Base-by-base conservation (phyloP, 140 eudicot species). In the Stevia rebaudiana region DNA sequence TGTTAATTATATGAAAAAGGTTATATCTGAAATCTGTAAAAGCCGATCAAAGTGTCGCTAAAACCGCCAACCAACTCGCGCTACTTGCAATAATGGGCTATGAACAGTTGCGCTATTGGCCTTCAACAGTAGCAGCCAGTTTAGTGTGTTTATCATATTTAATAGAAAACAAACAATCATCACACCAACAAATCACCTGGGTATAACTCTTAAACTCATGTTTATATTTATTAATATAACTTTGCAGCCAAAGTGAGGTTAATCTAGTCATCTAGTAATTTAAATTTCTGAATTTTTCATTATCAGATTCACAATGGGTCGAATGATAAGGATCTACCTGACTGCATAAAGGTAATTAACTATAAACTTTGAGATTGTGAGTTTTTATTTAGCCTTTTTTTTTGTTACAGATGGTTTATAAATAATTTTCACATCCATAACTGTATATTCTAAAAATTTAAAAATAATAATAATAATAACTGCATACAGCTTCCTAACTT, bases 111-210 rank as follows among this genome's bases (percentile, higher is more conserved):
- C 72, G 84, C 78, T 88, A 63, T 63, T 88, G 97, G 97, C 99
- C 99, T 31, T 94, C 99, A 67, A 88, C 94, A 65, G 90, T 94
- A 23, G 97, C 99, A 76, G 97, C 99, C 74, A 89, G 84, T 15
- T 75, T 94, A 21, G 97, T 88, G 56, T 78, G 83, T 46, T 79
- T 94, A 44, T 90, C 94, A 67, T 94, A 86, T 65, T 53, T 66
- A 28, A 84, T 83, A 35, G 78, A 71, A 54, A 67, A 86, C 46
- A 67, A 47, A 64, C 88, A 76, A 62, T 86, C 81, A 68, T 77
- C 90, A 66, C 86, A 80, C 78, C 80, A 75, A 68, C 84, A 64
- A 23, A 71, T 85, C 56, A 64, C 76, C 55, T 55, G 68, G 83
- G 99, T 94, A 77, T 23, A 49, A 43, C 40, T 11, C 70, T 48